Evolutionary conservation across 768 basidiomycete species (phyloP), one percentile per base, ranked within the genome.

Genomic region (Leucosporidium creatinivorum): DNA sequence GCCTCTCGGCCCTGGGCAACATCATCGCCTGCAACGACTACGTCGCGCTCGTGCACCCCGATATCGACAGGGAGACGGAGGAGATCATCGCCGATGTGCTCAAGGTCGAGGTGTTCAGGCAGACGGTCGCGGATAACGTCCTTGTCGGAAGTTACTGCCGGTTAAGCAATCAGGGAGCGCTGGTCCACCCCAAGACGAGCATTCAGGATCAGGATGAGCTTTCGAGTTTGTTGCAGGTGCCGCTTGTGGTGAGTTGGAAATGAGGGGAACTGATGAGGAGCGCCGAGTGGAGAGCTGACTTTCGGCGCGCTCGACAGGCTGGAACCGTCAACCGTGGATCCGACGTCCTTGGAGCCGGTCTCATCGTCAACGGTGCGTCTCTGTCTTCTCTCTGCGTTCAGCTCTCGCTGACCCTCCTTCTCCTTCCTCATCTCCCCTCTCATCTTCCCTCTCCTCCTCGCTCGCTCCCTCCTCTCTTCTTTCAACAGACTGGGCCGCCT

Each of bases 51-150:
- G 96, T 98, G 30, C 96, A 99, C 78, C 96, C 96, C 12, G 96
- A 99, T 73, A 81, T 98, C 68, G 96, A 98, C 80, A 86, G 96
- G 69, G 96, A 98, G 80, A 99, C 96, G 28, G 96, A 99, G 77
- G 96, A 99, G 80, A 98, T 99, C 81, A 97, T 99, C 79, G 96
- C 96, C 33, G 96, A 99, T 78, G 91, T 96, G 25, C 85, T 99
- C 73, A 98, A 98, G 79, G 96, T 98, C 69, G 96, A 99, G 78
- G 96, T 98, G 7, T 99, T 99, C 82, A 84, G 96, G 58, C 96
- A 99, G 79, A 99, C 93, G 15, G 83, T 99, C 73, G 96, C 96
- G 18, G 88, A 91, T 73, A 97, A 98, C 80, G 93, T 93, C 58
- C 85, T 99, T 55, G 94, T 98, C 51, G 96, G 96, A 50, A 90